Base-by-base conservation (phyloP, 2,329 filamentous ascomycete species). In the Periglandula ipomoeae region DNA sequence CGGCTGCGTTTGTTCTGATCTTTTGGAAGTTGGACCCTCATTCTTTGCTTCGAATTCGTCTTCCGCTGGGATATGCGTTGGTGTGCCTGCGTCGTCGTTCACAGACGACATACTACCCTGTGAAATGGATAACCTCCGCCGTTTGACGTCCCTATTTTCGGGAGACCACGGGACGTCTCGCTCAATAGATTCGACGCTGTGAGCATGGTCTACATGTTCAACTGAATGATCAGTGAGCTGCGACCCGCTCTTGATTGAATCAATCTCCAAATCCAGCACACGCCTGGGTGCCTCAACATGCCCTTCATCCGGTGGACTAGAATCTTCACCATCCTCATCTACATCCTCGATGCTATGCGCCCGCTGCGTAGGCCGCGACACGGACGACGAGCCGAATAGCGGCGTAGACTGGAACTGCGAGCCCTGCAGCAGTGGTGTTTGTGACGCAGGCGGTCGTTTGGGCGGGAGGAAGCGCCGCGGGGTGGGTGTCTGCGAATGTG, bases 401-500 rank as follows among this genome's bases (percentile, higher is more conserved):
- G 65, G 67, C 34, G 67, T 70, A 23, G 65, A 64, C 26, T 63
- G 64, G 47, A 69, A 70, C 46, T 59, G 64, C 43, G 59, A 59
- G 6, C 56, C 49, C 20, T 45, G 43, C 11, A 53, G 59, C 22
- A 61, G 55, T 11, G 61, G 62, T 20, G 61, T 61, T 50, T 65
- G 63, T 23, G 63, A 63, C 5, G 58, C 52, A 44, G 61, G 59
- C n/a, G 62, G 56, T 13, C 59, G 57, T 26, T 65, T 68, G 2
- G 65, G 57, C 6, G 66, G 58, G 47, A 70, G 57, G 49, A 71
- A 70, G 5, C 65, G 62, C 51, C 66, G 61, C 19, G 68, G 66
- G 6, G 65, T 61, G 4, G 68, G 65, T 30, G 69, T 70, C 68
- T 70, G 41, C n/a, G n/a, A n/a, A n/a, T n/a, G n/a, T n/a, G n/a